A percentile compares a stretch with the other conserved stretches of the same genome.
These are phyloP conservation scores for Saturnispora galanensis DNA, from an alignment of 805 yeast genomes.

Conservation along the genomic window DNA sequence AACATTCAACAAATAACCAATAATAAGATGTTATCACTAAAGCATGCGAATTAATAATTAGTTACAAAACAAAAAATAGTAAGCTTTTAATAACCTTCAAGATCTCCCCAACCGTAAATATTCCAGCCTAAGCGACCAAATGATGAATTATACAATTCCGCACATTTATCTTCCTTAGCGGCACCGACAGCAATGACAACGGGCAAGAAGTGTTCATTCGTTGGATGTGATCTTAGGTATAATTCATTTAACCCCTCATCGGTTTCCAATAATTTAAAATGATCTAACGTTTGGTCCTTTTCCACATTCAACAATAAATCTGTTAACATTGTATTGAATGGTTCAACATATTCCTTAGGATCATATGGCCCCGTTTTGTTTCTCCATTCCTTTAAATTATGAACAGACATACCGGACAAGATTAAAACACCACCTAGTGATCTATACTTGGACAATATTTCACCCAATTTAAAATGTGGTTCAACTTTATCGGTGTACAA, in stretches of 20 bases:
- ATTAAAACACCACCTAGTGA: slow-evolving; percentile 44
- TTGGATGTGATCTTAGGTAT: slow-evolving; percentile 52
- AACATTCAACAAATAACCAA: no score
- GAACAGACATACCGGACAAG: slow-evolving; percentile 73
- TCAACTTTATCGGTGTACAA: slow-evolving; percentile 32
- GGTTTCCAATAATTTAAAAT: slow-evolving; percentile 27
- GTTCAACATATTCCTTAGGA: slow-evolving; percentile 37
- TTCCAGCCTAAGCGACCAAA: slow-evolving; percentile 56
- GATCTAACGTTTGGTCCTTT: slow-evolving; percentile 25
- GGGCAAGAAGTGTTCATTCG: slow-evolving; percentile 66
- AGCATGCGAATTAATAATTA: not conserved
- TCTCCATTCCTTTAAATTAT: slow-evolving; percentile 52
- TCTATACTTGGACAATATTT: slow-evolving; percentile 40
- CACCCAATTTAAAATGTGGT: slow-evolving; percentile 44
- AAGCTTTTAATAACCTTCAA: not conserved
- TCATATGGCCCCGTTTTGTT: slow-evolving; percentile 12
- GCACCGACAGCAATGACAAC: slow-evolving; percentile 51
- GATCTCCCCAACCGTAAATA: slow-evolving; percentile 37
- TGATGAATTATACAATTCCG: slow-evolving; percentile 37
- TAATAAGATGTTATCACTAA: no score
- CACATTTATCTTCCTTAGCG: slow-evolving; percentile 33
- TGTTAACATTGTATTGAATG: slow-evolving; percentile 40
- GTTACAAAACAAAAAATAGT: not conserved
- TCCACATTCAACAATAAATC: slow-evolving; percentile 26
- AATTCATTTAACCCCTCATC: slow-evolving; percentile 24